A percentile compares a stretch with the other conserved stretches of the same genome.
Conservation (phyloP, 345 rosid genomes). For the Eucalyptus globulus region DNA sequence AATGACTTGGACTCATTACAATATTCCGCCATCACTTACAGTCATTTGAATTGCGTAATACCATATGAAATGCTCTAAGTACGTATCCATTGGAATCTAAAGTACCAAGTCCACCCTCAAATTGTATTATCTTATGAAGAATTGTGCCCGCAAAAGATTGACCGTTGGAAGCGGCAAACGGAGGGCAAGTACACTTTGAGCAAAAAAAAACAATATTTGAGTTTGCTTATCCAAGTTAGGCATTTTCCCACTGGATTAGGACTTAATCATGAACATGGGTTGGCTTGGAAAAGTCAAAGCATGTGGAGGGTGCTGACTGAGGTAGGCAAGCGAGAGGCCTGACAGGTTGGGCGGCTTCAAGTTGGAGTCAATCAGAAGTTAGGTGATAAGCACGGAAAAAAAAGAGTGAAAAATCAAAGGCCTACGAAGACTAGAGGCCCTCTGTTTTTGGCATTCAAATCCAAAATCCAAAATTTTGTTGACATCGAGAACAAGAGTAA, state of each 20-base stretch:
- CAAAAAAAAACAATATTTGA: not conserved
- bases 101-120: not conserved
- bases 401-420: not conserved
- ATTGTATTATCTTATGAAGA: not conserved
- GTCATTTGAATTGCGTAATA: not conserved
- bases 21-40: not conserved
- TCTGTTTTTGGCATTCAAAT: not conserved
- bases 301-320: not conserved
- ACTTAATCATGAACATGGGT: not conserved
- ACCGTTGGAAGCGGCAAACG: not conserved
- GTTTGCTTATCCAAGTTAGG: not conserved
- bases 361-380: not conserved
- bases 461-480: not conserved
- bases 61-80: not conserved
- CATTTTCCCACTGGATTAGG: not conserved
- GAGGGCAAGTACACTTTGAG: not conserved
- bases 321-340: not conserved
- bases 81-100: not conserved
- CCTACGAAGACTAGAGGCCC: not conserved
- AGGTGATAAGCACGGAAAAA: not conserved
- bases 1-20: not conserved
- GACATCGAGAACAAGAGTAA: not conserved
- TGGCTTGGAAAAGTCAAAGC: not conserved
- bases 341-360: not conserved
- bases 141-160: not conserved